Evolutionary conservation across 1,284 basidiomycete species (phyloP), one percentile per base, ranked within the genome.

Genomic region (Ganoderma meredithae): DNA sequence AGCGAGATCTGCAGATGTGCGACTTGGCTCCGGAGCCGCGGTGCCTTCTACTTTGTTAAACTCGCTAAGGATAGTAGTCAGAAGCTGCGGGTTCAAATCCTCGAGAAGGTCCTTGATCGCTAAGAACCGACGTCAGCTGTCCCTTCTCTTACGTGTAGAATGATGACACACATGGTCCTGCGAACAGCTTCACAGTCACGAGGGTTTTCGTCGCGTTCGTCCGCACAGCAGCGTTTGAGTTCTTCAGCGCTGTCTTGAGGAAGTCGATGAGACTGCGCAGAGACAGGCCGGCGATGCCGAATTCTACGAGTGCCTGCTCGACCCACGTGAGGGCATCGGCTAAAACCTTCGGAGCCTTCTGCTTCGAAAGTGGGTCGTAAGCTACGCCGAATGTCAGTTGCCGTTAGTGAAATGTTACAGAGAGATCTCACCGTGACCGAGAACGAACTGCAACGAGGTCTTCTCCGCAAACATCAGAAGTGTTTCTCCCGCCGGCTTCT

Each of bases 301-400:
- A 99, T 67, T 99, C 98, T n/a, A 85, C 86, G 36, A 99, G 81
- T 13, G 93, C 91, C 66, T 90, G 88, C 70, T 97, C 96, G 67
- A 99, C 88, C 96, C 97, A 99, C 25, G 86, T 82, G 59, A 98
- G 80, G 0, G 96, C 92, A 78, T 99, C 98, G 0, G 97, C 96
- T 47, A 98, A 87, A 36, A 97, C 95, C 81, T 99, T 99, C 0
- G 97, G 97, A 0, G 98, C 98, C 79, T 99, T 99, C 78, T 96
- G 95, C 80, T 96, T 98, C 17, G 89, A 87, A 74, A 99, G 82
- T 0, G 96, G 90, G 27, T 98, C 97, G 77, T 97, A 99, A 0
- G 90, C 96, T 97, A 72, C 27, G 66, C 40, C 15, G 41, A 17
- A 40, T 13, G 22, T 62, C n/a, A 65, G 68, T 39, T 3, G 56